Base-by-base conservation (phyloP, 805 yeast species). In the Monosporozyma unispora region DNA sequence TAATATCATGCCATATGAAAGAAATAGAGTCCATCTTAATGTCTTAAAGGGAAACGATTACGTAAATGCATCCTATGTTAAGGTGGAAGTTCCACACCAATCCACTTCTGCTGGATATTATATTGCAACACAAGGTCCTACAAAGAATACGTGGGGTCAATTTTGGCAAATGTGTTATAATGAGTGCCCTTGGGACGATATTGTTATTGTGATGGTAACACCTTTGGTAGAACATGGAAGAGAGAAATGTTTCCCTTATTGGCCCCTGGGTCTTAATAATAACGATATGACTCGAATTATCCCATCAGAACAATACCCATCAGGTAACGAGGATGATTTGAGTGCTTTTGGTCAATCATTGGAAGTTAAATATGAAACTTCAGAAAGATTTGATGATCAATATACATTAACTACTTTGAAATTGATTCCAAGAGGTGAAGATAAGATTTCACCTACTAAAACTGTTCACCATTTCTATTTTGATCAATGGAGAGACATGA, bases 81-180 rank as follows among this genome's bases (percentile, higher is more conserved):
- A 59, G 19, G 50, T 61, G 1, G 53, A 61, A 39, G 59, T 62
- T 3, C 57, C 58, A 2, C 54, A 50, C 5, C 63, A 60, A 38
- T 54, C 57, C 16, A 38, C 49, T 19, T 44, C 47, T 7, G 57
- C 63, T 1, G 66, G 71, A 40, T 56, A 62, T 23, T 84, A 81
- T 60, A 81, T 85, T 29, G 86, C 88, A 0, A 72, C 84, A 1
- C 95, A 85, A 59, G 95, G 91, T 1, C 99, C 99, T 0, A 70
- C 84, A n/a, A 68, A 64, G 12, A 69, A 71, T 31, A 90, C 98
- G 0, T 74, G 79, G 53, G 79, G 79, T 3, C 96, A 93, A 63
- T 91, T 93, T 61, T 93, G 97, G 96, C 87, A 82, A 54, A 84
- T 89, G 78, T 76, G 87, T 11, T 73, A 79, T 46, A 79, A 82